These are phyloP conservation scores for Pelargonium citronellum DNA, from an alignment of 441 rosid species.

Conservation along the genomic window DNA sequence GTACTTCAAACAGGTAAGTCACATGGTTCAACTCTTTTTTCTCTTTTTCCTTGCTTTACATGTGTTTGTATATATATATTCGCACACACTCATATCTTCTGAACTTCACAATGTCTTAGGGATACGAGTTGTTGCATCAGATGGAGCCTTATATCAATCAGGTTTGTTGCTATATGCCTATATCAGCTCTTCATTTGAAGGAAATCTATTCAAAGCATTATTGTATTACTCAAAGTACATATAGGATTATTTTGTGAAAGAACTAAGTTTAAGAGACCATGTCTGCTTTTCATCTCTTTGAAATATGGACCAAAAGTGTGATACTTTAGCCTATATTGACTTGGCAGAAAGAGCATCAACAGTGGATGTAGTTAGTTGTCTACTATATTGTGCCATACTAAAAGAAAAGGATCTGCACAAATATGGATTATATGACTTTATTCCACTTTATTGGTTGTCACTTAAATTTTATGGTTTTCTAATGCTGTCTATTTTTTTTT, in stretches of 20 bases:
- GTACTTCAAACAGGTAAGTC: constrained; percentile 82
- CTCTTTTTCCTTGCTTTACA: constrained; percentile 16
- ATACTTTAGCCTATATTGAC: too few species aligned
- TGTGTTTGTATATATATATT: not conserved
- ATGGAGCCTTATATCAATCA: constrained; percentile 99
- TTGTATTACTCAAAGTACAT: not conserved
- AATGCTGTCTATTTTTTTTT: not conserved
- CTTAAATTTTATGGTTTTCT: not conserved
- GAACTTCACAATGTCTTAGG: constrained; percentile 42
- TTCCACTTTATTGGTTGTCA: not conserved
- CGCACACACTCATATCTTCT: constrained; percentile 12
- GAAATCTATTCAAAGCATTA: not conserved
- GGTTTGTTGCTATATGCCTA: constrained; percentile 37
- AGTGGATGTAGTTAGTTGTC: not conserved
- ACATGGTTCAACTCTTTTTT: constrained; percentile 11
- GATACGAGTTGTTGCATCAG: constrained; percentile 91
- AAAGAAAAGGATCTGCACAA: not conserved
- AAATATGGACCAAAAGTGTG: too few species aligned
- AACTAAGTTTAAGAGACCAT: not conserved
- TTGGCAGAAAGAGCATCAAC: not conserved
- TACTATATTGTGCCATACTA: not conserved
- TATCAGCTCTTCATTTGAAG: not conserved
- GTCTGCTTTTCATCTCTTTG: not conserved
- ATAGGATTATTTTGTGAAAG: not conserved
- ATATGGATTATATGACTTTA: not conserved